Conservation (phyloP, 805 yeast genomes). For the Kluyveromyces lactis region DNA sequence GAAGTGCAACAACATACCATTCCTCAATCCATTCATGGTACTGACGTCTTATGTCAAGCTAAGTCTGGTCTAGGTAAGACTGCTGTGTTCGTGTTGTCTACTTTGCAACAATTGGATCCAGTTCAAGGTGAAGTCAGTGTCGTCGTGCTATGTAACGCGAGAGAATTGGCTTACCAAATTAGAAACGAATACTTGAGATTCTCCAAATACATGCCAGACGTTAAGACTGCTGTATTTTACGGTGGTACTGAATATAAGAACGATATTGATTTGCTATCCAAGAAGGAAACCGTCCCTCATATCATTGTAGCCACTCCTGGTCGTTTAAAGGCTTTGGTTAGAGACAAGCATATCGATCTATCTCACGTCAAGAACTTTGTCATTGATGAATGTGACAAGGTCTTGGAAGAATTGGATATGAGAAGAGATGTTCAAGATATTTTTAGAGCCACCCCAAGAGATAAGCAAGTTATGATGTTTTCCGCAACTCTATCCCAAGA, state of each 20-base stretch:
- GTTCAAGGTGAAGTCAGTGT: constrained; percentile 95
- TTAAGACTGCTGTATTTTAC: constrained; percentile 90
- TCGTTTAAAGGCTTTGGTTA: constrained; percentile 87
- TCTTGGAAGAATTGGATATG: constrained; percentile 85
- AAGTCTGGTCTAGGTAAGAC: constrained; percentile 99
- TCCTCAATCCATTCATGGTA: constrained; percentile 96
- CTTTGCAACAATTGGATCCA: constrained; percentile 95
- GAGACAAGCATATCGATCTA: constrained; percentile 82
- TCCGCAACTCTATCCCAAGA: constrained; percentile 93
- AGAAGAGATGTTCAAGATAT: constrained; percentile 98
- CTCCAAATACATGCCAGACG: constrained; percentile 97
- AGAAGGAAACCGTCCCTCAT: constrained; percentile 92
- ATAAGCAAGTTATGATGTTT: constrained; percentile 99
- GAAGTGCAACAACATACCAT: constrained; percentile 99
- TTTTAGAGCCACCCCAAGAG: constrained; percentile 95
- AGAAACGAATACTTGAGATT: constrained; percentile 95
- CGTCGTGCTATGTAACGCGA: constrained; percentile 92
- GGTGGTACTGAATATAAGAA: constrained; percentile 87
- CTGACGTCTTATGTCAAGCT: constrained; percentile 97
- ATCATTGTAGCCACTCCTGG: constrained; percentile 98
- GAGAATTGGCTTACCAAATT: constrained; percentile 97
- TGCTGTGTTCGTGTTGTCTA: constrained; percentile 92
- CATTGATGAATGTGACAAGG: constrained; percentile 98
- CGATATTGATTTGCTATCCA: constrained; percentile 81
- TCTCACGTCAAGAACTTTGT: constrained; percentile 90